Evolutionary conservation across 495 filamentous ascomycete genomes (phyloP).

Genomic region (Tuber brumale): DNA sequence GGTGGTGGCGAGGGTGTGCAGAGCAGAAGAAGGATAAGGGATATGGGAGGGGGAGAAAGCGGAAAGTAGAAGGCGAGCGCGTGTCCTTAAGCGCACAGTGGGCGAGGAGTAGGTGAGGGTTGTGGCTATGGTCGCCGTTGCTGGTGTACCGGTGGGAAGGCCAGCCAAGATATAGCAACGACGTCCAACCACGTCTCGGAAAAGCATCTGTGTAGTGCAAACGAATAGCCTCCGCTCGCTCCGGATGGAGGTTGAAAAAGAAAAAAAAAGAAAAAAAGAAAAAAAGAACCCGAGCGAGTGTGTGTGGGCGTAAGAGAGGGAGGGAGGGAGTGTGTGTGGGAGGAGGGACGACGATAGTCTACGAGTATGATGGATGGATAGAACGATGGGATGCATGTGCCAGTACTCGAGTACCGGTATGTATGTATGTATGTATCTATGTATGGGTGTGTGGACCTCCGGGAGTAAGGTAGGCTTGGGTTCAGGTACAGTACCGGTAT

Average conservation of each 20-base stretch:
- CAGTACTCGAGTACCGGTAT: too few species aligned
- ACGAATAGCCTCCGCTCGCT: not conserved
- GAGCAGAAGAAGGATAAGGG: conserved; percentile 9
- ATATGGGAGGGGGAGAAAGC: not conserved
- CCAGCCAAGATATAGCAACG: not conserved
- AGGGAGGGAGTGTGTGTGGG: not conserved
- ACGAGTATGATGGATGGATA: too few species aligned
- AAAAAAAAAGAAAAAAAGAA: not conserved
- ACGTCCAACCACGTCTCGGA: not conserved
- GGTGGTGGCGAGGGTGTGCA: conserved; percentile 5
- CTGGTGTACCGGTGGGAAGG: not conserved
- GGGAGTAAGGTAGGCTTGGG: too few species aligned
- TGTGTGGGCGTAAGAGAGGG: not conserved
- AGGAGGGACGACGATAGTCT: not conserved
- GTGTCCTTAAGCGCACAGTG: not conserved
- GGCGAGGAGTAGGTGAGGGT: not conserved
- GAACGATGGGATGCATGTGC: too few species aligned
- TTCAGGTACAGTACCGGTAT: too few species aligned
- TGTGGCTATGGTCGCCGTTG: not conserved
- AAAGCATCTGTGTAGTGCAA: not conserved
- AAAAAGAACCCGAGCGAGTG: not conserved
- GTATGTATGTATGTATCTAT: too few species aligned
- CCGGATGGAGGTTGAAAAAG: not conserved
- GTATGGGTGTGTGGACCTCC: too few species aligned
- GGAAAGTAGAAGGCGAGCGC: not conserved